Evolutionary conservation across 2,329 filamentous ascomycete species (phyloP).

Genomic region (Lachnellula arida): DNA sequence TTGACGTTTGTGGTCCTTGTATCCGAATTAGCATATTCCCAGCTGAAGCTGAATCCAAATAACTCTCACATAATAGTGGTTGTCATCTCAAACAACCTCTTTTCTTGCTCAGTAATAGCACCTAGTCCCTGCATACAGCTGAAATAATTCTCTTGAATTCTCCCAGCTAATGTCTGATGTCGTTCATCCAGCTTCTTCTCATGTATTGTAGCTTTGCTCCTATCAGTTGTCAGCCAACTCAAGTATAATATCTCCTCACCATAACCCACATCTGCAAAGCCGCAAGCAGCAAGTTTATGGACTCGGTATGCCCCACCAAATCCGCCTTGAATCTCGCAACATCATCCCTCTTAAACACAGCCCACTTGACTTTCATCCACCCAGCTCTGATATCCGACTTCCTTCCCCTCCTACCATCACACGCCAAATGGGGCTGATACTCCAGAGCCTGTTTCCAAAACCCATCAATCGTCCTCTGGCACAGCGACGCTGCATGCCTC

Average conservation of each 20-base stretch:
- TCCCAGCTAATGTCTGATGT: constrained; percentile 3
- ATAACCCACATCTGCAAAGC: neutral
- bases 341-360: constrained; percentile 29
- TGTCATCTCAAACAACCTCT: neutral
- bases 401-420: neutral
- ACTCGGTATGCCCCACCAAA: constrained; percentile 19
- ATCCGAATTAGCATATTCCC: constrained; percentile 1
- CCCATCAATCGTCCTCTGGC: constrained; percentile 25
- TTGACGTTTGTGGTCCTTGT: constrained; percentile 21
- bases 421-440: constrained; percentile 25
- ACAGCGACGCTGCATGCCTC: constrained; percentile 22
- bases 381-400: constrained; percentile 15
- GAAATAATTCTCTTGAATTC: constrained; percentile 19
- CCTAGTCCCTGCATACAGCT: constrained; percentile 16
- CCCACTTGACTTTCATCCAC: constrained; percentile 29
- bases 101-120: constrained; percentile 8
- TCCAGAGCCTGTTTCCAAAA: constrained; percentile 25
- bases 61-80: neutral
- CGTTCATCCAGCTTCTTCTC: constrained; percentile 9
- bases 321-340: constrained; percentile 23
- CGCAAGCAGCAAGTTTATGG: neutral
- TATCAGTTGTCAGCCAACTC: neutral
- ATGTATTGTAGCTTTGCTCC: neutral
- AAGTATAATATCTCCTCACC: neutral
- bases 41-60: neutral